phyloP scores from a whole-genome alignment of 2,329 filamentous ascomycete species.

The Nothopassalora personata region DNA sequence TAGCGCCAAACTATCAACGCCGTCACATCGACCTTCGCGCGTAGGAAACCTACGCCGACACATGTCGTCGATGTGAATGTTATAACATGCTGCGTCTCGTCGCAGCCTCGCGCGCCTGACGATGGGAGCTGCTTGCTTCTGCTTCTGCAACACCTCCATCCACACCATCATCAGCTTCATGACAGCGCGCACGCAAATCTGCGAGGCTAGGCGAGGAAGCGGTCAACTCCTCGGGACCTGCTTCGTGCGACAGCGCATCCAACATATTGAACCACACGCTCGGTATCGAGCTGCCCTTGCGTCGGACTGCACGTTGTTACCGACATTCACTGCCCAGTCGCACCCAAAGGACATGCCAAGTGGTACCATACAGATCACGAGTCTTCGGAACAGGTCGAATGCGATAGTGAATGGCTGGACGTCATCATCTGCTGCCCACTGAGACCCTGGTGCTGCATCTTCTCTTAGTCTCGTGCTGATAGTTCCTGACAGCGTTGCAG shows the following conservation, averaged over 20 bases:
- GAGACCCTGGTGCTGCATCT: constrained; percentile 6
- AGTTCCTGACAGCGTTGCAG: constrained; percentile 18
- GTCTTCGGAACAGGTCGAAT: neutral
- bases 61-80: neutral
- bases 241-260: constrained; percentile 11
- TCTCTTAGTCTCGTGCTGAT: constrained; percentile 13
- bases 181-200: neutral
- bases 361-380: constrained; percentile 15
- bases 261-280: constrained; percentile 2
- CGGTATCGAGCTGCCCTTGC: constrained; percentile 14
- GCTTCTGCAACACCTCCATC: neutral
- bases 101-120: neutral
- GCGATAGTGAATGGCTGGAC: constrained; percentile 12
- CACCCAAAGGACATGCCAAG: constrained; percentile 13
- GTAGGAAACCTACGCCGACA: constrained; percentile 3
- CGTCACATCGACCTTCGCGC: constrained; percentile 3
- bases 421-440: constrained; percentile 6
- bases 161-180: neutral
- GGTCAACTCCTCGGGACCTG: constrained; percentile 8
- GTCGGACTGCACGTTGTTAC: constrained; percentile 13
- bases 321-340: constrained; percentile 10
- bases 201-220: neutral
- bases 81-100: neutral
- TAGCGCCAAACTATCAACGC: constrained; percentile 1
- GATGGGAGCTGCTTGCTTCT: neutral